Base-by-base conservation (phyloP, 139 green algal species). In the Pleodorina starrii region DNA sequence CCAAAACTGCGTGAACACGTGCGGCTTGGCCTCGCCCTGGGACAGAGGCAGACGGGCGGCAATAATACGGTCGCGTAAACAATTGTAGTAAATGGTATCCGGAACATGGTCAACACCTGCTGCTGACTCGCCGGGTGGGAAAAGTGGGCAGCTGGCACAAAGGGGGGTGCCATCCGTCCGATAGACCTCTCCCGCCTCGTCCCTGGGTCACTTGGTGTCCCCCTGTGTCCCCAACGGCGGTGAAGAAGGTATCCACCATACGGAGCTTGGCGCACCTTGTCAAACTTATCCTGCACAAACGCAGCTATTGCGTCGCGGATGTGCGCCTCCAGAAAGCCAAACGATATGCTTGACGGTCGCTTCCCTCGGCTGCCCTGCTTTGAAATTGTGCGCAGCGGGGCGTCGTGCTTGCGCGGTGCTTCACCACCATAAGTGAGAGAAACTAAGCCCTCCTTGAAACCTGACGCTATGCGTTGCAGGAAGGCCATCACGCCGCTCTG, bases 1-100 rank as follows among this genome's bases (percentile, higher is more conserved):
- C 84, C 84, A 89, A 48, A 89, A 89, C 84, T 89, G 84, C 14
- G 69, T 89, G 68, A 89, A 89, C 14, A 73, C 50, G 68, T 89
- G 84, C 14, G 84, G 68, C 69, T 89, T 81, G 11, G 36, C 36
- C 68, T 88, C 63, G 44, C 82, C 82, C 82, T 88, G 40, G 43
- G 27, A 43, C 10, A 66, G 43, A 66, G 23, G 46, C 9, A 11
- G 46, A 63, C 12, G 17, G 69, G 36, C 6, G 17, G 69, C n/a
- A n/a, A n/a, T n/a, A n/a, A n/a, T n/a, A n/a, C n/a, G n/a, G n/a
- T n/a, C n/a, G n/a, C n/a, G n/a, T n/a, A n/a, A n/a, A n/a, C n/a
- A n/a, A n/a, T n/a, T n/a, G n/a, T n/a, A n/a, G n/a, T n/a, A n/a
- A n/a, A n/a, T n/a, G n/a, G n/a, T n/a, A n/a, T n/a, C n/a, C n/a